A percentile compares a stretch with the other conserved stretches of the same genome.
phyloP scores from a whole-genome alignment of 2,329 filamentous ascomycete genomes.

The Salinomyces thailandicus region DNA sequence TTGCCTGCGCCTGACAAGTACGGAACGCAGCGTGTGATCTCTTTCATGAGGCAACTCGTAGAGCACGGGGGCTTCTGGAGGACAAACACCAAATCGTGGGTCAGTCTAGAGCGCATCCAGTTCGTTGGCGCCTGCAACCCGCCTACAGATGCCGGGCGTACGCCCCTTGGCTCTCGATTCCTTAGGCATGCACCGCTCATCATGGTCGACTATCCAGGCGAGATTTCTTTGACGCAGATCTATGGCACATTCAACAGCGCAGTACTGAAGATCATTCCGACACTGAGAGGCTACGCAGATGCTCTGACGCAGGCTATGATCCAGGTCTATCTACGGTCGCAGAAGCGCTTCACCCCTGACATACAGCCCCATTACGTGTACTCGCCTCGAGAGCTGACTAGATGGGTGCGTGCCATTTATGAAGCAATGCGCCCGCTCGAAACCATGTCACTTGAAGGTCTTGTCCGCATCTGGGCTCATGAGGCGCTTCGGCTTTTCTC shows the following conservation, averaged over 20 bases:
- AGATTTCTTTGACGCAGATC: constrained; percentile 88
- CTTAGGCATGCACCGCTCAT: constrained; percentile 93
- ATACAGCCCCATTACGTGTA: constrained; percentile 99
- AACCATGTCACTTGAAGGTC: constrained; percentile 73
- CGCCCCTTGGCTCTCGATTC: constrained; percentile 85
- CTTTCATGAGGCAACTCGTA: constrained; percentile 91
- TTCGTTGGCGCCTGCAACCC: constrained; percentile 99
- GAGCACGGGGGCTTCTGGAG: constrained; percentile 99
- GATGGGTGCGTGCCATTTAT: constrained; percentile 96
- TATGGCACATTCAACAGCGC: constrained; percentile 98
- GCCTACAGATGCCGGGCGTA: constrained; percentile 92
- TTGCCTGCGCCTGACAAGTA: constrained; percentile 96
- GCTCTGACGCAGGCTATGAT: constrained; percentile 96
- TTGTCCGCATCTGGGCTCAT: constrained; percentile 96
- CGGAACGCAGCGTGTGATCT: constrained; percentile 92
- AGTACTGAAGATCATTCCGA: constrained; percentile 90
- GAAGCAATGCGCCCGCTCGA: constrained; percentile 92
- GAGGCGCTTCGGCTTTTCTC: constrained; percentile 94
- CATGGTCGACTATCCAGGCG: constrained; percentile 98
- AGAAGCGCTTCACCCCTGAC: constrained; percentile 85
- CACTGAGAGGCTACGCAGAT: constrained; percentile 89
- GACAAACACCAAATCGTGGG: constrained; percentile 94
- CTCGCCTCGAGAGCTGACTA: constrained; percentile 92
- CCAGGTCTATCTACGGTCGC: constrained; percentile 86
- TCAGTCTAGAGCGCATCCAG: constrained; percentile 92